Base-by-base conservation (phyloP, 2,329 filamentous ascomycete genomes). In the Ceratocystis cacaofunesta region DNA sequence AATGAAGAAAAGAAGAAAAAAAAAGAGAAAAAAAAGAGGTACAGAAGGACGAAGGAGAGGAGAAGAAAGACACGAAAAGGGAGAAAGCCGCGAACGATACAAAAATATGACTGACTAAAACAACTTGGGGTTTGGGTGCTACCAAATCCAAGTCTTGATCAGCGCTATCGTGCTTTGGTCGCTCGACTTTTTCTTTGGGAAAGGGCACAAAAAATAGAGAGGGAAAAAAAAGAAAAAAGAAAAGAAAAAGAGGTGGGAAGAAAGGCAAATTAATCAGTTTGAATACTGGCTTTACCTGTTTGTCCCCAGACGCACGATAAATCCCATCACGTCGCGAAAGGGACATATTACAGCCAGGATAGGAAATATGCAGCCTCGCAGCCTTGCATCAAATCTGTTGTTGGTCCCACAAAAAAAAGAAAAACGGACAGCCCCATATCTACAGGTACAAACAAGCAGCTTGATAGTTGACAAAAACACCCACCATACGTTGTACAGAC, bases 281-380 rank as follows among this genome's bases (percentile, higher is more conserved):
- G 3, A 32, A 30, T 36, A 32, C 15, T 32, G 28, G 17, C 12
- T 32, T 36, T 7, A 0, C 52, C 36, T 41, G 36, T 41, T 41
- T 10, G 36, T 41, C 36, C 32, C 25, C 52, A 58, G 17, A 32
- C 32, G 52, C 25, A 30, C 25, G 52, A 32, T 58, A 32, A 15
- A 15, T 52, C 8, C 36, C 48, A 52, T 52, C 58, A 44, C 30
- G 58, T 61, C 58, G 58, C 58, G 32, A 22, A 58, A 58, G 28
- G 52, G 52, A 36, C 17, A 17, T 32, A 36, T 62, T 48, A 48
- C 17, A 62, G 19, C 19, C 15, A 58, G 28, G 52, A 58, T 32
- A 32, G 41, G 60, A 6, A 62, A 62, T 7, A n/a, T 12, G 60
- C 36, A 62, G 60, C 60, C 60, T 62, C 19, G 60, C 60, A 44